Evolutionary conservation across 495 filamentous ascomycete species (phyloP).

Genomic region (Xylaria scruposa): DNA sequence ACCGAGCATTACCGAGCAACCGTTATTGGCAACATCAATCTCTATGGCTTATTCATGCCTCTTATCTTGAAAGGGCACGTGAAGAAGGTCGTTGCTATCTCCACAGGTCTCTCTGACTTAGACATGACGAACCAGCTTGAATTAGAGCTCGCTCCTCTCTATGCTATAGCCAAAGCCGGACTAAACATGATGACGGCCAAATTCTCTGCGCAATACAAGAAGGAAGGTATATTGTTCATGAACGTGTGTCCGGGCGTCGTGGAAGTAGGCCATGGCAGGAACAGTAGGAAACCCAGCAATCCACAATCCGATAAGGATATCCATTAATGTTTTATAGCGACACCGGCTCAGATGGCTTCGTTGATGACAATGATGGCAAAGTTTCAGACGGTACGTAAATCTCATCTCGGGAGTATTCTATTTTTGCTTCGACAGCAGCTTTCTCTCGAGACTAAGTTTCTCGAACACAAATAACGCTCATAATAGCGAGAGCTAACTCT

Average conservation of each 20-base stretch:
- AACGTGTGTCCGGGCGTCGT: slow-evolving; percentile 33
- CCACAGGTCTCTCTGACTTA: slow-evolving; percentile 53
- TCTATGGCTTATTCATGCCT: slow-evolving; percentile 60
- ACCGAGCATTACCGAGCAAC: neutral
- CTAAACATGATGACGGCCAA: slow-evolving; percentile 51
- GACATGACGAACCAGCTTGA: slow-evolving; percentile 36
- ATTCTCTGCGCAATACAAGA: slow-evolving; percentile 56
- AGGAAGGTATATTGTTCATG: slow-evolving; percentile 57
- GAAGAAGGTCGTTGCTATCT: slow-evolving; percentile 65
- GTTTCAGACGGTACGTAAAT: slow-evolving; percentile 30
- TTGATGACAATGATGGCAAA: slow-evolving; percentile 41
- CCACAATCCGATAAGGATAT: too few relatives aligned
- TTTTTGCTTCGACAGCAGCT: neutral
- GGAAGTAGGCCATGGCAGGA: slow-evolving; percentile 35
- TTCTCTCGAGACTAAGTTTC: neutral
- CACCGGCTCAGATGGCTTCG: slow-evolving; percentile 44
- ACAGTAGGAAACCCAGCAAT: neutral
- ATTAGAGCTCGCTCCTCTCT: slow-evolving; percentile 29
- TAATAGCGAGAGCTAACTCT: neutral
- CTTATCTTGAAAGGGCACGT: slow-evolving; percentile 53
- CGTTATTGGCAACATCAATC: slow-evolving; percentile 50
- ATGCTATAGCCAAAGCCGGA: slow-evolving; percentile 42
- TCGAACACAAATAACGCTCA: neutral
- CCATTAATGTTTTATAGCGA: slow-evolving; percentile 34
- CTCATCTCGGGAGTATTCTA: neutral